Conservation (phyloP, 169 alveolate genomes). For the Cryptosporidium parvum region DNA sequence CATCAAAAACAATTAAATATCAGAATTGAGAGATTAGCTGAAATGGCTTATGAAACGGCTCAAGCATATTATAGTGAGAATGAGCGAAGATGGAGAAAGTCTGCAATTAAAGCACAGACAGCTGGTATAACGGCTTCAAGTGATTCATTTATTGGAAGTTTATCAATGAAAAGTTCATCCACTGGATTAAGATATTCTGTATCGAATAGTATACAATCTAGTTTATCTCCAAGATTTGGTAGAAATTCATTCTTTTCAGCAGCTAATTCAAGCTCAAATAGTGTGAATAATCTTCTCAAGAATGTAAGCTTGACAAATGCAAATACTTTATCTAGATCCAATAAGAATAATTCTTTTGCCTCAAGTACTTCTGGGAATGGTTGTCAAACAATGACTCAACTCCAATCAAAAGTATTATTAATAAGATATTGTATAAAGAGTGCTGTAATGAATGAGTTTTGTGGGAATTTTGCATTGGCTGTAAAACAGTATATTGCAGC, state of each 20-base stretch:
- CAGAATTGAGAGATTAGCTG: constrained; percentile 65
- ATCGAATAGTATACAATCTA: constrained; percentile 11
- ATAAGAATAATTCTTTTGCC: constrained; percentile 38
- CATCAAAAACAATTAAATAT: constrained; percentile 63
- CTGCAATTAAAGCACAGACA: constrained; percentile 71
- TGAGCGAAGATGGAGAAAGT: constrained; percentile 73
- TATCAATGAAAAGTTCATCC: constrained; percentile 29
- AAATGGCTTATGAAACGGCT: constrained; percentile 70
- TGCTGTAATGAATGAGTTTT: constrained; percentile 74
- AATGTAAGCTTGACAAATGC: not conserved
- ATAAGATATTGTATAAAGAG: constrained; percentile 71
- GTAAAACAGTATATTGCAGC: constrained; percentile 55
- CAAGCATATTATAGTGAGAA: constrained; percentile 69
- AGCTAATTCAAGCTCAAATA: not conserved
- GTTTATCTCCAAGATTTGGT: constrained; percentile 58
- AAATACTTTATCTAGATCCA: not conserved
- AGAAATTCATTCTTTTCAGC: constrained; percentile 29
- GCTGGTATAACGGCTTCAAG: constrained; percentile 42
- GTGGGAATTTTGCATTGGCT: constrained; percentile 57
- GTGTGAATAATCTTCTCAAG: constrained; percentile 1
- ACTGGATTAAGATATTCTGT: constrained; percentile 38
- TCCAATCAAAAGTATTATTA: constrained; percentile 40
- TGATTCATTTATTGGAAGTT: constrained; percentile 23
- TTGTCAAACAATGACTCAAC: constrained; percentile 27
- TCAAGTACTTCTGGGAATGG: constrained; percentile 55